Evolutionary conservation across 345 rosid species (phyloP), one percentile per base, ranked within the genome.

Genomic region (Kernera saxatilis): DNA sequence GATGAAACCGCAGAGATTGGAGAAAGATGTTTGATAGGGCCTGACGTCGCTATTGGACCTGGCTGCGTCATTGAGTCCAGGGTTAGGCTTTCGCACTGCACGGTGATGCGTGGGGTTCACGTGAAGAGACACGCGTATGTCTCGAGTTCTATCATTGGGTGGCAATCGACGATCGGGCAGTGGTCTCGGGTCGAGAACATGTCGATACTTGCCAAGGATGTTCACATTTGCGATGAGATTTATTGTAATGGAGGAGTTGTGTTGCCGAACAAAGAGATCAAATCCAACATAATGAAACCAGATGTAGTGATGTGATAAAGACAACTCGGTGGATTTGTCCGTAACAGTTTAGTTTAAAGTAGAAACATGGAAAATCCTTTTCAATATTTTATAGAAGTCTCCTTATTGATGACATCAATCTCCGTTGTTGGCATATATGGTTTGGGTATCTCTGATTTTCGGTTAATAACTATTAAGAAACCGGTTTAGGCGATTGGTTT

Each of bases 171-270:
- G 0, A 82, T 92, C 0, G 98, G 95, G 23, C 86, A 85, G 72
- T 92, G 94, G 96, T 85, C 95, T 5, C 80, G 93, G 18, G 83
- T 92, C 3, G 94, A 88, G 79, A 92, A 92, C 86, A 84, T 92
- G 93, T 85, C 96, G 7, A 87, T 92, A 32, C 90, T 92, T 0
- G 98, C 93, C 9, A 89, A 92, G 78, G 90, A 90, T 48, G 98
- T 92, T 27, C 86, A 87, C 36, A 82, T 92, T 3, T 78, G 87
- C 15, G 95, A 92, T 63, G 98, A 88, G 79, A 78, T 92, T 21
- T 90, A 88, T 82, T 85, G 90, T 82, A 92, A 88, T n/a, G 95
- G 96, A 4, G 98, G 92, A 3, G 91, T 92, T 37, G 96, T 90
- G 39, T 76, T 88, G 70, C 98, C 94, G 3, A 89, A 88, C 84